Evolutionary conservation across 352 stramenopile species (phyloP).

Genomic region (Plasmopara viticola): DNA sequence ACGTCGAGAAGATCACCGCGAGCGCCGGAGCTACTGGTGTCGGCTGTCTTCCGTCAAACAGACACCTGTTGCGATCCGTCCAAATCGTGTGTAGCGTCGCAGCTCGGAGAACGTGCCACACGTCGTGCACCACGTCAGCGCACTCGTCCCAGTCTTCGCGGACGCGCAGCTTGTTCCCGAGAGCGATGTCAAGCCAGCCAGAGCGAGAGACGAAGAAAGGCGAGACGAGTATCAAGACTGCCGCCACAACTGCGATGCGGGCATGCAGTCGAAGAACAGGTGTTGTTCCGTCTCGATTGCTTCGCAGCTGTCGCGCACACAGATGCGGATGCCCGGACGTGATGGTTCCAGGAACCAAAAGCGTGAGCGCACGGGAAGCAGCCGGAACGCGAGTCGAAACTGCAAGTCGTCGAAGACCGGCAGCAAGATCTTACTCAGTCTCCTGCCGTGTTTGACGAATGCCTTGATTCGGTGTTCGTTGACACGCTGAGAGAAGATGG

Average conservation of each 20-base stretch:
- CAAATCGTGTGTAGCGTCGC: not conserved
- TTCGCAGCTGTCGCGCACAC: not conserved
- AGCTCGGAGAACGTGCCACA: not conserved
- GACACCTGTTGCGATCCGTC: not conserved
- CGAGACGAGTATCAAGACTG: not conserved
- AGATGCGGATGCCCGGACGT: not conserved
- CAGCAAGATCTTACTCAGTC: constrained; percentile 5
- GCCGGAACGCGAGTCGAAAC: constrained; percentile 5
- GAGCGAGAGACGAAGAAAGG: not conserved
- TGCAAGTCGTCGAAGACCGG: constrained; percentile 8
- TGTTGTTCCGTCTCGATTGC: constrained; percentile 1
- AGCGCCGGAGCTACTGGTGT: not conserved
- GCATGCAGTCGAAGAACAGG: constrained; percentile 7
- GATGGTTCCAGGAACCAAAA: constrained; percentile 5
- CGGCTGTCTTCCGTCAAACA: not conserved
- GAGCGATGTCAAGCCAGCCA: not conserved
- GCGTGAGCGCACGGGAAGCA: constrained; percentile 3
- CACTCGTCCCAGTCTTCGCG: not conserved
- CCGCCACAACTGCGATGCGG: not conserved
- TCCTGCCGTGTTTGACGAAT: constrained; percentile 2
- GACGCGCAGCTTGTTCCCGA: not conserved
- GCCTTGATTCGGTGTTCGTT: constrained; percentile 1
- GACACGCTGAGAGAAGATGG: constrained; percentile 2
- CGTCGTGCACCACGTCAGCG: not conserved
- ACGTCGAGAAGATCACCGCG: not conserved